Conservation (phyloP, 495 filamentous ascomycete genomes). For the Glutinoglossum americanum region DNA sequence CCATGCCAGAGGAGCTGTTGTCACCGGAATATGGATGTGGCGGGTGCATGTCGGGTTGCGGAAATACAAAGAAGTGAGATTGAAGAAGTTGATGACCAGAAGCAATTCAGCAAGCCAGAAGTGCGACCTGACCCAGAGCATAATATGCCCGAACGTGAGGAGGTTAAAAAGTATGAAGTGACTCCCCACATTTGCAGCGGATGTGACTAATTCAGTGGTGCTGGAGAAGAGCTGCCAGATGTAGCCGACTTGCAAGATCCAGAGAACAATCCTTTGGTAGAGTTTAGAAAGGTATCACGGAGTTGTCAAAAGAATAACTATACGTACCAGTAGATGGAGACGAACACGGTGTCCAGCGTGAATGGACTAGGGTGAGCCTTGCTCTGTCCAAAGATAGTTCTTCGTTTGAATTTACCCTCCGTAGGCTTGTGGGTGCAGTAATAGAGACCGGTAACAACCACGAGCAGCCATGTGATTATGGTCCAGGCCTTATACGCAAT, state of each 20-base stretch:
- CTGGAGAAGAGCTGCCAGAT: slow-evolving; percentile 51
- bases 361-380: slow-evolving; percentile 45
- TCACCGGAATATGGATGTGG: slow-evolving; percentile 49
- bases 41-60: slow-evolving; percentile 42
- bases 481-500: slow-evolving; percentile 45
- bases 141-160: slow-evolving; percentile 52
- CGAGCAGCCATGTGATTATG: slow-evolving; percentile 46
- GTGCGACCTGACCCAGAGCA: slow-evolving; percentile 56
- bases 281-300: too few relatives aligned
- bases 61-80: slow-evolving; percentile 58
- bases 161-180: slow-evolving; percentile 79
- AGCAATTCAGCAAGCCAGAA: slow-evolving; percentile 55
- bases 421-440: slow-evolving; percentile 41
- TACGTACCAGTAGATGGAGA: slow-evolving; percentile 54
- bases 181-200: slow-evolving; percentile 54
- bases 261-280: slow-evolving; percentile 41
- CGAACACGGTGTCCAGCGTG: slow-evolving; percentile 46
- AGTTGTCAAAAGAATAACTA: too few relatives aligned
- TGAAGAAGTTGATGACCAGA: slow-evolving; percentile 59
- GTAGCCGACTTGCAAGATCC: slow-evolving; percentile 54
- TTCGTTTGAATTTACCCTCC: slow-evolving; percentile 27
- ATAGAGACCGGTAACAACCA: slow-evolving; percentile 43
- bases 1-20: slow-evolving; percentile 65
- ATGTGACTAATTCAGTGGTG: slow-evolving; percentile 32
- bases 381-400: slow-evolving; percentile 50